Conservation (phyloP, 768 basidiomycete genomes). For the Collybia sp. region DNA sequence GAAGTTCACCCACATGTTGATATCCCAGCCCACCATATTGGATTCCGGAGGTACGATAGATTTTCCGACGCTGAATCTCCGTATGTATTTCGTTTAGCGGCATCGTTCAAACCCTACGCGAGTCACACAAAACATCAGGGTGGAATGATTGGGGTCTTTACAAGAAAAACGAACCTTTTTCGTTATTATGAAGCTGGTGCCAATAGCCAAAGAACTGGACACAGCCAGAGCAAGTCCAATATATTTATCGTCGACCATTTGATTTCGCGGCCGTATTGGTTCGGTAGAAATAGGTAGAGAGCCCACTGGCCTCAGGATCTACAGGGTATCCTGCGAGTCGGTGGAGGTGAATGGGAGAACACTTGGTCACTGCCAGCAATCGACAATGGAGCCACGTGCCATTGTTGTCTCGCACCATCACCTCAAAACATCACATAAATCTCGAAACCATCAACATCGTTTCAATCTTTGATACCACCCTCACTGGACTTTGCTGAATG, state of each 20-base stretch:
- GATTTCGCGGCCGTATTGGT: no score
- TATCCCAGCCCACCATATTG: conserved; percentile 98
- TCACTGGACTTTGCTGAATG: no score
- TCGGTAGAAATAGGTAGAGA: no score
- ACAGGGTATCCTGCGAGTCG: no score
- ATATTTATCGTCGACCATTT: conserved; percentile 90
- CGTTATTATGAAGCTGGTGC: conserved; percentile 96
- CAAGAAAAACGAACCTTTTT: conserved; percentile 80
- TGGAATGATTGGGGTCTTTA: not conserved
- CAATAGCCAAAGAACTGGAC: conserved; percentile 81
- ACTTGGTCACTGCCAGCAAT: no score
- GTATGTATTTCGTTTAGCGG: conserved; percentile 47
- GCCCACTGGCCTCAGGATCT: no score
- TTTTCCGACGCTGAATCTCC: conserved; percentile 72
- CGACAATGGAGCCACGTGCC: no score
- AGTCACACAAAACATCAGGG: conserved; percentile 3
- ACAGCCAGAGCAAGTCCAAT: conserved; percentile 90
- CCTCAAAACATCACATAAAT: no score
- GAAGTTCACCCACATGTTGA: conserved; percentile 66
- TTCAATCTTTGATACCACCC: no score
- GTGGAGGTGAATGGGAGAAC: no score
- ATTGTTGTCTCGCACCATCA: no score
- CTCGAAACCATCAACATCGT: no score
- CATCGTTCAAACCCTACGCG: conserved; percentile 82
- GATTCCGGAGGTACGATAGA: conserved; percentile 81